Base-by-base conservation (phyloP, 2,329 filamentous ascomycete genomes). In the Epichloe uncinata region DNA sequence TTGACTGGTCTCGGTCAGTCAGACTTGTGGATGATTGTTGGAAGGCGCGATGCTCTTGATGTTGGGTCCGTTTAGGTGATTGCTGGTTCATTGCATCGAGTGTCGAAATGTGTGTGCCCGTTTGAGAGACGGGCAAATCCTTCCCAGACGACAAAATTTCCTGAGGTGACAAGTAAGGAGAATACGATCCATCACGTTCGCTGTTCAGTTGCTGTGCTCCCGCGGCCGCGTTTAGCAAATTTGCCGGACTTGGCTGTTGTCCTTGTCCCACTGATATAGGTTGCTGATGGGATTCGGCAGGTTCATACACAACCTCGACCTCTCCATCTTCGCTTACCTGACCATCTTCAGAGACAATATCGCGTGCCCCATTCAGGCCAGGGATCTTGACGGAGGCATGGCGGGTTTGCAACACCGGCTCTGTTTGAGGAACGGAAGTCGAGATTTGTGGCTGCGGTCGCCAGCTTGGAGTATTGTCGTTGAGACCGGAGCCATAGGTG, bases 271-370 rank as follows among this genome's bases (percentile, higher is more conserved):
- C 9, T 4, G 8, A 9, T 33, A 15, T 34, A 16, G 33, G 9
- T 34, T 45, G 42, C 16, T 45, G 42, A 9, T 38, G 37, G 16
- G 49, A 46, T 15, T 56, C 54, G 13, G 48, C 51, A 9, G 73
- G 70, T 45, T 78, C 74, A 53, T 80, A 79, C 2, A 74, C 58
- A 56, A 80, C 75, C 46, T 80, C 75, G 45, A 75, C 72, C 57
- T 84, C 81, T 40, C 48, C 49, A 16, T 73, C 77, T 57, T 91
- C 87, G 54, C 80, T 85, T 33, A 93, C 63, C 63, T 94, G 87
- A 15, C 85, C 86, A 58, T 94, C 87, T 59, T 93, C 86, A 44
- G 59, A 56, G 37, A 59, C 58, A 6, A 56, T 55, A 33, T 54
- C 53, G 9, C 35, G 47, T 5, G n/a, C 30, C 6, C 36, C 42